A percentile compares a stretch with the other conserved stretches of the same genome.
Conservation (phyloP, 805 yeast genomes). For the Starmerella floris region DNA sequence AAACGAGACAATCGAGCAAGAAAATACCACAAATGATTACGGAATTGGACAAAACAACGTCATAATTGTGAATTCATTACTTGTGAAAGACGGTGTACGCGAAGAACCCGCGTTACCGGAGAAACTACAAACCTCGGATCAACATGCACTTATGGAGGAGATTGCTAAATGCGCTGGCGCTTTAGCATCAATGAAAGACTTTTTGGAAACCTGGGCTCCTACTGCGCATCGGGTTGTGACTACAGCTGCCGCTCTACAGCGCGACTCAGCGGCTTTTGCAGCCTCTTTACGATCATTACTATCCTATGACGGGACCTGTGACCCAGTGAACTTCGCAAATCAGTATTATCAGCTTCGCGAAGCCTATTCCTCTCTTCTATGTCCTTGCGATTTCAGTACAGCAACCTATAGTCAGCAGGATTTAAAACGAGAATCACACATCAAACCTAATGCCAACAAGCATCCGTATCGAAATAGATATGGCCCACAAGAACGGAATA, state of each 20-base stretch:
- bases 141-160: constrained; percentile 6
- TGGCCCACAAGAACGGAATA: not conserved
- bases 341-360: constrained; percentile 20
- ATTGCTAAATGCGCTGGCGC: constrained; percentile 8
- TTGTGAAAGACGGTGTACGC: not conserved
- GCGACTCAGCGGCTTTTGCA: constrained; percentile 17
- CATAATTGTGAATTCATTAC: not conserved
- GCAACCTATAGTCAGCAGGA: constrained; percentile 8
- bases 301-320: constrained; percentile 1
- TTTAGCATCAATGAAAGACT: constrained; percentile 10
- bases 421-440: constrained; percentile 13
- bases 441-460: too few relatives aligned
- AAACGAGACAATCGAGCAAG: not conserved
- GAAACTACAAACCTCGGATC: not conserved
- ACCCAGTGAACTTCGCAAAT: constrained; percentile 12
- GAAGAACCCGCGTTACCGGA: not conserved
- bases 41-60: too few relatives aligned
- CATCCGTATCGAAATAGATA: not conserved
- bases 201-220: constrained; percentile 16
- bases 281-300: not conserved
- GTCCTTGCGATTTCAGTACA: constrained; percentile 4
- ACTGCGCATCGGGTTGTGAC: constrained; percentile 13
- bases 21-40: too few relatives aligned
- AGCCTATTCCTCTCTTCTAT: constrained; percentile 14
- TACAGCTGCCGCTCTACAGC: constrained; percentile 14